Conservation (phyloP, 1,284 basidiomycete genomes). For the Agaricales sp. region DNA sequence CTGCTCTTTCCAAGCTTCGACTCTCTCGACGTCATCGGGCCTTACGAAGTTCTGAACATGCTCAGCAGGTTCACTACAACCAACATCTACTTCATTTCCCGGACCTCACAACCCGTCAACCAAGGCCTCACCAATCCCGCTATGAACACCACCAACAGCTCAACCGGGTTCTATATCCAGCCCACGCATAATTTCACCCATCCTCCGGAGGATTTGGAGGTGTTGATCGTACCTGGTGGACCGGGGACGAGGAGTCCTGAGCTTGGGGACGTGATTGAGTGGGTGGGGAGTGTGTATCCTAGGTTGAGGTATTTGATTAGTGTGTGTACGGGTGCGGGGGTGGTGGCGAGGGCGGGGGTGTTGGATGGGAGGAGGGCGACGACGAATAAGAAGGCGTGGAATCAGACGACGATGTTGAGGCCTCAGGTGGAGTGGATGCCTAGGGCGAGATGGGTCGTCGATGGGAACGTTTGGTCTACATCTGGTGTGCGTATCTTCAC, state of each 20-base stretch:
- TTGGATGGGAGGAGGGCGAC: slow-evolving; percentile 17
- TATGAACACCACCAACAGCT: neutral
- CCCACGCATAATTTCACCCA: slow-evolving; percentile 14
- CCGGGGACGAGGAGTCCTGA: neutral
- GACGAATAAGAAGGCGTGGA: slow-evolving; percentile 14
- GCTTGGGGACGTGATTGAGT: slow-evolving; percentile 12
- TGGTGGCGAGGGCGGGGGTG: slow-evolving; percentile 14
- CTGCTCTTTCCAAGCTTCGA: neutral
- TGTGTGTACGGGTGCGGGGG: slow-evolving; percentile 16
- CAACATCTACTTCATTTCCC: slow-evolving; percentile 3
- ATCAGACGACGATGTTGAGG: slow-evolving; percentile 11
- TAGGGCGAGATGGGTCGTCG: slow-evolving; percentile 23
- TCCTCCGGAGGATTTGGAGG: slow-evolving; percentile 13
- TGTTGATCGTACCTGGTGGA: neutral
- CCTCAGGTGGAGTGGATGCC: slow-evolving; percentile 18
- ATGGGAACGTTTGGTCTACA: slow-evolving; percentile 24
- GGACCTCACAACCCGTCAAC: neutral
- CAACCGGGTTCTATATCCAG: slow-evolving; percentile 4
- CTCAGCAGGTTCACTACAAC: slow-evolving; percentile 1
- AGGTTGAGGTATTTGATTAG: slow-evolving; percentile 16
- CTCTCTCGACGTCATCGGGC: slow-evolving; percentile 19
- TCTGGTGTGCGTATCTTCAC: slow-evolving; percentile 19
- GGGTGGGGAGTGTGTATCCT: slow-evolving; percentile 12
- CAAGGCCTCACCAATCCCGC: neutral
- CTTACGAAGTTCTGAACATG: slow-evolving; percentile 11